Evolutionary conservation across 306 rosid genomes (phyloP), one percentile per base, ranked within the genome.

Genomic region (Cucurbita maxima): DNA sequence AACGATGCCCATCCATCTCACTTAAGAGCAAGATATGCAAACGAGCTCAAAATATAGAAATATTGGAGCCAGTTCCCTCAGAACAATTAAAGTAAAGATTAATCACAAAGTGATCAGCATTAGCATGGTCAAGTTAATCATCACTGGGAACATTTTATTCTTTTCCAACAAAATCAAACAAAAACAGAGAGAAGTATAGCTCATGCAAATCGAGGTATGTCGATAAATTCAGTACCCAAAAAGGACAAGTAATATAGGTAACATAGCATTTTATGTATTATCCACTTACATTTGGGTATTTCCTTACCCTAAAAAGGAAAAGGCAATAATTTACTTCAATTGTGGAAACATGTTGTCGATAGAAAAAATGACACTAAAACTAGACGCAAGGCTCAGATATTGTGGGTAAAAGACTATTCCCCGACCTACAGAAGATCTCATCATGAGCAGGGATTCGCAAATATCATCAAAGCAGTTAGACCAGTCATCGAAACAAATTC

Each of bases 121-220:
- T 89, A 88, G 86, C 96, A 92, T 82, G 87, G 90, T 80, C 53
- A 38, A 78, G 55, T 44, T 56, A 58, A 63, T 38, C 80, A 76
- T 76, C 81, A 76, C n/a, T 0, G 72, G 78, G 78, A 75, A 75
- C 61, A 19, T 11, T 62, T 51, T 18, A 8, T 6, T 2, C 2
- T 7, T 30, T 30, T 11, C 5, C 76, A 18, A 54, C 4, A 19
- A n/a, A 6, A 34, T 10, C 6, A 14, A 40, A 10, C n/a, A 3
- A 72, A 71, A 34, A 6, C 14, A 1, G 5, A 5, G 5, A 5
- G 8, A 9, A n/a, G 0, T 18, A n/a, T n/a, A 0, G 22, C 16
- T n/a, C 9, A 52, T 13, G 18, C 6, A 3, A 37, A 7, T 36
- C 15, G 3, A 14, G 10, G 44, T 7, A 16, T 15, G 0, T 0